These are phyloP conservation scores for Fusarium xyrophilum DNA, from an alignment of 2,329 filamentous ascomycete species.

Conservation along the genomic window DNA sequence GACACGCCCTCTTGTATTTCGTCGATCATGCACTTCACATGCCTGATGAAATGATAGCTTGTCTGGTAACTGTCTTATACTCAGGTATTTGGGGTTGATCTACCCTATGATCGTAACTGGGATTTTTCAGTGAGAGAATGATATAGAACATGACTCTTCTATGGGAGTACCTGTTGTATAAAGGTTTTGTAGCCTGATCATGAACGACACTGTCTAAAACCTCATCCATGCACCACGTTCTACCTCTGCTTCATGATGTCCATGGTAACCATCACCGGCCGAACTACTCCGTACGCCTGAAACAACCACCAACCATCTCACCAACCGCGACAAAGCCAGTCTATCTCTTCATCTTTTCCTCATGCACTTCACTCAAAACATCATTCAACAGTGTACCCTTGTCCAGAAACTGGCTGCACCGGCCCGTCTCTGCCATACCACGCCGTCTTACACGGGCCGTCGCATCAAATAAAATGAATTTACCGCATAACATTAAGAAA, in stretches of 20 bases:
- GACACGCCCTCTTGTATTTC: slow-evolving; percentile 20
- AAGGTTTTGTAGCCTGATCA: background rate
- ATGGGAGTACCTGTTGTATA: background rate
- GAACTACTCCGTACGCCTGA: background rate
- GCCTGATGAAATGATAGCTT: slow-evolving; percentile 1
- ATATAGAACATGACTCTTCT: background rate
- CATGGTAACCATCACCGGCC: background rate
- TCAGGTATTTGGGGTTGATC: background rate
- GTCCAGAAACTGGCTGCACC: slow-evolving; percentile 27
- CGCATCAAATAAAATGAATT: background rate
- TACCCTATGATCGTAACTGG: background rate
- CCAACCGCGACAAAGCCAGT: slow-evolving; percentile 4
- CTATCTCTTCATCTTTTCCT: background rate
- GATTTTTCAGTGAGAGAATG: too few relatives aligned
- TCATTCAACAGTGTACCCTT: slow-evolving; percentile 9
- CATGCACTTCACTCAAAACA: background rate
- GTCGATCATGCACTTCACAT: slow-evolving; percentile 33
- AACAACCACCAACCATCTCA: background rate
- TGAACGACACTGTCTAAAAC: background rate
- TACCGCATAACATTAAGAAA: background rate
- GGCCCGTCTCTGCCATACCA: slow-evolving; percentile 30
- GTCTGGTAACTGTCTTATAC: background rate
- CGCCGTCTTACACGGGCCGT: slow-evolving; percentile 32
- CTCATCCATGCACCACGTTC: background rate
- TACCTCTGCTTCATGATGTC: background rate